Percentiles rank a stretch among this genome's conserved stretches.
phyloP scores from a whole-genome alignment of 805 yeast species.

The Wickerhamiella occidentalis region DNA sequence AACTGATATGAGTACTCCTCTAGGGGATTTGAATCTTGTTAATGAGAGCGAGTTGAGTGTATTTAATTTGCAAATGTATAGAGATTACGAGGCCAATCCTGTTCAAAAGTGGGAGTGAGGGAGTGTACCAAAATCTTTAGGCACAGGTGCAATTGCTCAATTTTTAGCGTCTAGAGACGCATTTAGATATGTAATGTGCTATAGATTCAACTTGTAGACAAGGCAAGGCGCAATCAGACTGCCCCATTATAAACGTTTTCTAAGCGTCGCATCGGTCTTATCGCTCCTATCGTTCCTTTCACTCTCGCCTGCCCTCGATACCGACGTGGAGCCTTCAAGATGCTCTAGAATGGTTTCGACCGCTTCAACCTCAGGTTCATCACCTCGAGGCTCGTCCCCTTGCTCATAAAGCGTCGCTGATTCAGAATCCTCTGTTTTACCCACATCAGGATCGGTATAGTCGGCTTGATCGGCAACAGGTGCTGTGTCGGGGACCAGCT shows the following conservation, averaged over 20 bases:
- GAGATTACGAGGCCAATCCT: constrained; percentile 63
- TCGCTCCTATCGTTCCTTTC: too few relatives aligned
- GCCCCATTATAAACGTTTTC: not conserved
- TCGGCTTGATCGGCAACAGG: not conserved
- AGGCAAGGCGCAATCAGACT: too few relatives aligned
- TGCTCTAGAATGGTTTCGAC: not conserved
- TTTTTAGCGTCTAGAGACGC: too few relatives aligned
- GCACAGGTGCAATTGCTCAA: too few relatives aligned
- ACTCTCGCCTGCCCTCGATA: too few relatives aligned
- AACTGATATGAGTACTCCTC: constrained; percentile 32
- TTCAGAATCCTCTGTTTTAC: not conserved
- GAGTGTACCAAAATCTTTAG: not conserved
- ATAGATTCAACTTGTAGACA: too few relatives aligned
- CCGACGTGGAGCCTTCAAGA: constrained; percentile 1
- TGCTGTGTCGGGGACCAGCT: constrained; percentile 36
- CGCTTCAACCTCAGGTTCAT: not conserved
- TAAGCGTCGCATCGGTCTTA: not conserved
- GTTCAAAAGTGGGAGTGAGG: constrained; percentile 68
- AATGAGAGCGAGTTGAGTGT: constrained; percentile 88
- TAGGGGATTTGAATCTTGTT: constrained; percentile 39
- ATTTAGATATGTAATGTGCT: too few relatives aligned
- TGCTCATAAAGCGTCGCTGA: not conserved
- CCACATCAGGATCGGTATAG: not conserved
- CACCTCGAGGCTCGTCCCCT: not conserved
- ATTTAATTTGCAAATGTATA: constrained; percentile 59